These are phyloP conservation scores for Claviceps spartinae DNA, from an alignment of 2,329 filamentous ascomycete genomes.

Conservation along the genomic window DNA sequence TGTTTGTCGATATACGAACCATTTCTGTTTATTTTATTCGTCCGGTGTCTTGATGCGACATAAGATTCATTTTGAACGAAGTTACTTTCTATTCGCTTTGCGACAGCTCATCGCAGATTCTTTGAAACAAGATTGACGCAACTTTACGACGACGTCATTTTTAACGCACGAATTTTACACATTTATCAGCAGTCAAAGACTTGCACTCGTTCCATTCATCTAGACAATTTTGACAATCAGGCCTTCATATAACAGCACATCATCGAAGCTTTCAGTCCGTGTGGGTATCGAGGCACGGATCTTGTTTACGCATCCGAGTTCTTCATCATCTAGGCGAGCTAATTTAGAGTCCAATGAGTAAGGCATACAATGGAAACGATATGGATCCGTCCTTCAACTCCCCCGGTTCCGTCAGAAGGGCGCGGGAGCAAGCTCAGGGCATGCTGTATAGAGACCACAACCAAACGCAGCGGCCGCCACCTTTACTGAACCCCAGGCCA, in stretches of 20 bases:
- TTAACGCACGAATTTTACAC: neutral
- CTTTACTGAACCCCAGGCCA: constrained; percentile 9
- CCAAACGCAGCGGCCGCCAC: constrained; percentile 7
- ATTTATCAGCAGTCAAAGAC: constrained; percentile 4
- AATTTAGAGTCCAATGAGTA: constrained; percentile 34
- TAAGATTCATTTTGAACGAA: constrained; percentile 1
- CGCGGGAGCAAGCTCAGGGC: constrained; percentile 38
- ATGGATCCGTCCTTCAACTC: constrained; percentile 31
- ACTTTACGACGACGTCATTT: neutral
- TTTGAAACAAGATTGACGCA: constrained; percentile 6
- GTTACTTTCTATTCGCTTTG: neutral
- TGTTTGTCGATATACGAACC: neutral
- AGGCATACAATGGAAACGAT: constrained; percentile 37
- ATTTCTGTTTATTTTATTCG: neutral
- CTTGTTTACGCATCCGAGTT: neutral
- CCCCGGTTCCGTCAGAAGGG: constrained; percentile 39
- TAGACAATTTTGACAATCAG: neutral
- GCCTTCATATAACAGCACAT: constrained; percentile 2
- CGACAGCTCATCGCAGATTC: neutral
- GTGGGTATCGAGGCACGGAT: neutral
- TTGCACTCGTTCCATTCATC: neutral
- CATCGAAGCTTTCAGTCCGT: neutral
- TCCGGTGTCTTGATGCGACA: neutral
- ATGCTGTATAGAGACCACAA: constrained; percentile 18
- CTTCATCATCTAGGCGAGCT: neutral